phyloP scores from a whole-genome alignment of 305 asterid species.

The Solanum hybrid region DNA sequence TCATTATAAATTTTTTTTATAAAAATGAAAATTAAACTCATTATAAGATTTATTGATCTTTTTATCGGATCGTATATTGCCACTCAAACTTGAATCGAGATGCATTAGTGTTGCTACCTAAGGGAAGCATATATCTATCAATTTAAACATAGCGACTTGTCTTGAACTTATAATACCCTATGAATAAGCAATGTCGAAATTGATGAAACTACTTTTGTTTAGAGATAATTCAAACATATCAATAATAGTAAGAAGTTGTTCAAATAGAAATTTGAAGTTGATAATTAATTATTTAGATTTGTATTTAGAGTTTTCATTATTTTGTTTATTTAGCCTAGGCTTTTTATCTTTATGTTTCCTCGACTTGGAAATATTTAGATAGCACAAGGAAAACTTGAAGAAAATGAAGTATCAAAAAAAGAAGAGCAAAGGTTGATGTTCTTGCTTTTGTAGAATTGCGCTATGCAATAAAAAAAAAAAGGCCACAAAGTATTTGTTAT shows the following conservation, averaged over 20 bases:
- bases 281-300: too few relatives aligned
- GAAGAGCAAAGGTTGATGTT: not conserved
- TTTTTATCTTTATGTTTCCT: too few relatives aligned
- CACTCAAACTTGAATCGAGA: not conserved
- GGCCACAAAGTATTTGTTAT: not conserved
- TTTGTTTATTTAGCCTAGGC: not conserved
- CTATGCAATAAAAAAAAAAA: too few relatives aligned
- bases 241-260: too few relatives aligned
- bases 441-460: not conserved
- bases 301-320: not conserved
- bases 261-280: not conserved
- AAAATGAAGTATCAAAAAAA: not conserved
- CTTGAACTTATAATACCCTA: not conserved
- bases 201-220: not conserved
- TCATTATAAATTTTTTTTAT: too few relatives aligned
- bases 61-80: not conserved
- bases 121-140: not conserved
- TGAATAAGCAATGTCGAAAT: not conserved
- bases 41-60: not conserved
- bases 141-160: not conserved
- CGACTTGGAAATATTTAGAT: not conserved
- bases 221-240: not conserved
- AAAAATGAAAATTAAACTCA: not conserved
- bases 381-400: too few relatives aligned
- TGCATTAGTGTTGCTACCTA: not conserved